Evolutionary conservation across 1,284 basidiomycete species (phyloP).

Genomic region (Butyriboletus appendiculatus): DNA sequence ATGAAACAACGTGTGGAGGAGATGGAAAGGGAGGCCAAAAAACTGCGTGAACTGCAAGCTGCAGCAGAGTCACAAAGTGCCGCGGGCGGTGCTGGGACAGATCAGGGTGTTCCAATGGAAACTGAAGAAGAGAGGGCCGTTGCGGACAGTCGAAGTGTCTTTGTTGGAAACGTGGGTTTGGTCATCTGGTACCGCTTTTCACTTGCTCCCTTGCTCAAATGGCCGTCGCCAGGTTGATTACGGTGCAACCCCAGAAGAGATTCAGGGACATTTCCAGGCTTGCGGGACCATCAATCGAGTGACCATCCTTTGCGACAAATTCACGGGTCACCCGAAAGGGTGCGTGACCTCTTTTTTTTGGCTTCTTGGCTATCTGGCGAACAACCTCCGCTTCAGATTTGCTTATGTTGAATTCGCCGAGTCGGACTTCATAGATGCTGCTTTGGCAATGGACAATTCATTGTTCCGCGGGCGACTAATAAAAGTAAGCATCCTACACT

Average conservation of each 20-base stretch:
- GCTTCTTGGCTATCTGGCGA: not conserved
- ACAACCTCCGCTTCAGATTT: constrained; percentile 57
- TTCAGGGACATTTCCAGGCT: constrained; percentile 96
- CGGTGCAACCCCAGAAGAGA: constrained; percentile 95
- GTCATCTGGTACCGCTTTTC: constrained; percentile 7
- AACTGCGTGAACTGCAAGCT: constrained; percentile 88
- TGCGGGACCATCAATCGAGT: constrained; percentile 99
- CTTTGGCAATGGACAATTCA: constrained; percentile 94
- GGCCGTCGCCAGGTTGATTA: constrained; percentile 84
- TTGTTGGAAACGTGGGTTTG: constrained; percentile 91
- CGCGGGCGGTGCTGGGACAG: constrained; percentile 42
- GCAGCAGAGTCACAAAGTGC: constrained; percentile 69
- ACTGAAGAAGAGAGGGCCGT: constrained; percentile 76
- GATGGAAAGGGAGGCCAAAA: constrained; percentile 91
- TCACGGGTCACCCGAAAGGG: constrained; percentile 99
- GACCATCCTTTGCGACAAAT: constrained; percentile 99
- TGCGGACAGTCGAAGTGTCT: constrained; percentile 89
- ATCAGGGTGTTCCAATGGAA: constrained; percentile 55
- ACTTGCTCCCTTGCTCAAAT: constrained; percentile 8
- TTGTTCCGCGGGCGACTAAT: constrained; percentile 92
- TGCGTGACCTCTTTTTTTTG: constrained; percentile 39
- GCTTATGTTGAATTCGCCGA: constrained; percentile 99
- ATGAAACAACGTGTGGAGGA: constrained; percentile 95
- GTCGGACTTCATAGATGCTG: constrained; percentile 89
- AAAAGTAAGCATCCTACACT: constrained; percentile 56